Evolutionary conservation across 2,329 filamentous ascomycete species (phyloP).

Genomic region (Colletotrichum neosansevieriae): DNA sequence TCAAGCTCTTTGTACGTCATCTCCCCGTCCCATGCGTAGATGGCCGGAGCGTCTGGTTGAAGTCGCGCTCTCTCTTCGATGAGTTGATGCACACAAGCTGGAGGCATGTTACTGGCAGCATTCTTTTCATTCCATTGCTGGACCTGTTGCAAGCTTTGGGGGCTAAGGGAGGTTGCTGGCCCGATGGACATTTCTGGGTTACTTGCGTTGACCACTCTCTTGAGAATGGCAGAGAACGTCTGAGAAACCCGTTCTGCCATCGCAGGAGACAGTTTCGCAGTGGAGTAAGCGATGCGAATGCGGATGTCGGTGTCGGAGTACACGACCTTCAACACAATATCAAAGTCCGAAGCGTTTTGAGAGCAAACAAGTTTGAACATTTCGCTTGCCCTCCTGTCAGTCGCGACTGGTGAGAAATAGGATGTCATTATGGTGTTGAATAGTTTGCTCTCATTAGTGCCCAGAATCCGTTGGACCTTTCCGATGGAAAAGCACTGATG

Average conservation of each 20-base stretch:
- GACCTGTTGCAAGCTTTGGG: background rate
- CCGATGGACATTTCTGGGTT: background rate
- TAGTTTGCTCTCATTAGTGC: conserved; percentile 10
- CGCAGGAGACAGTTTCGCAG: background rate
- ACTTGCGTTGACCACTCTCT: background rate
- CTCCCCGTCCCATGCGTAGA: conserved; percentile 41
- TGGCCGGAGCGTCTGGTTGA: conserved; percentile 38
- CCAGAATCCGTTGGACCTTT: conserved; percentile 31
- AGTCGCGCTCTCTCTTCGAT: conserved; percentile 34
- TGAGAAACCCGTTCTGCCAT: conserved; percentile 22
- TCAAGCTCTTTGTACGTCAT: conserved; percentile 35
- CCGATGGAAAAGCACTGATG: conserved; percentile 36
- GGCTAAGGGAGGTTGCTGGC: background rate
- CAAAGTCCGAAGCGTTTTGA: conserved; percentile 28
- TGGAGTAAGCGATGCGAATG: conserved; percentile 15
- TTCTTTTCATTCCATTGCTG: background rate
- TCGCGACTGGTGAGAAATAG: conserved; percentile 5
- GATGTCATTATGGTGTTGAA: conserved; percentile 41
- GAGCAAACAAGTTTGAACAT: conserved; percentile 15
- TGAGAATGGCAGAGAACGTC: conserved; percentile 23
- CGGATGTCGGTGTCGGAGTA: conserved; percentile 20
- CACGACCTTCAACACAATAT: conserved; percentile 23
- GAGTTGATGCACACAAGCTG: conserved; percentile 41
- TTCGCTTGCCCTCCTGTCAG: background rate
- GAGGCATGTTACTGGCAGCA: accelerated